Base-by-base conservation (phyloP, 1,284 basidiomycete genomes). In the Exobasidium cylindrosporum region DNA sequence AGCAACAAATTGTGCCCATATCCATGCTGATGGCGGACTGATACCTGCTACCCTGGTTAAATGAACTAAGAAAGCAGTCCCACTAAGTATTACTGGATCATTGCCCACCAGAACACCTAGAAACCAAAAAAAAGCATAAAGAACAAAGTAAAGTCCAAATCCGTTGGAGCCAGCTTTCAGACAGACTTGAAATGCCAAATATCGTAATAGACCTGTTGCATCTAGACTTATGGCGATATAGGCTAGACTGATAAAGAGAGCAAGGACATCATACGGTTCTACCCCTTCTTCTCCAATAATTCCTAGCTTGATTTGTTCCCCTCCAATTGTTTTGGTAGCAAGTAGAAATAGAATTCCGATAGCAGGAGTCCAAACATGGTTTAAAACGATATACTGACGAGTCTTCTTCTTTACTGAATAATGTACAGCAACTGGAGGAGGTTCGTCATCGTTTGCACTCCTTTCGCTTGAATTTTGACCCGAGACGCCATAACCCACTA, bases 221-320 rank as follows among this genome's bases (percentile, higher is more conserved):
- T 98, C 94, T 43, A 97, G 85, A 0, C 92, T 92, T 55, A 97
- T 89, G 2, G 94, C 88, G 82, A 97, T 89, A 82, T 97, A 98
- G 0, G 93, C 93, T 58, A 97, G 84, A 1, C 89, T 90, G 68
- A 92, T 87, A 82, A 97, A 97, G 3, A 97, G 83, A 29, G 91
- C 90, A 80, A 97, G 86, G 64, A 97, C 92, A 79, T 96, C 92
- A 74, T 94, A 91, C 0, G 95, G 94, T 68, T 90, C 86, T 44
- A 97, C 86, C 1, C 89, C 89, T 54, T 88, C 88, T 0, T 84
- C 82, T 23, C 89, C 89, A 0, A 84, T 83, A 44, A 85, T 84
- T 11, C 93, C 93, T 60, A 85, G 82, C 4, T 87, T 84, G 28
- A 95, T 77, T 79, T 83, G 88, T 0, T 73, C 66, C 0, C 87